These are phyloP conservation scores for Phytopythium cucurbitacearum DNA, from an alignment of 352 stramenopile species.

Conservation along the genomic window DNA sequence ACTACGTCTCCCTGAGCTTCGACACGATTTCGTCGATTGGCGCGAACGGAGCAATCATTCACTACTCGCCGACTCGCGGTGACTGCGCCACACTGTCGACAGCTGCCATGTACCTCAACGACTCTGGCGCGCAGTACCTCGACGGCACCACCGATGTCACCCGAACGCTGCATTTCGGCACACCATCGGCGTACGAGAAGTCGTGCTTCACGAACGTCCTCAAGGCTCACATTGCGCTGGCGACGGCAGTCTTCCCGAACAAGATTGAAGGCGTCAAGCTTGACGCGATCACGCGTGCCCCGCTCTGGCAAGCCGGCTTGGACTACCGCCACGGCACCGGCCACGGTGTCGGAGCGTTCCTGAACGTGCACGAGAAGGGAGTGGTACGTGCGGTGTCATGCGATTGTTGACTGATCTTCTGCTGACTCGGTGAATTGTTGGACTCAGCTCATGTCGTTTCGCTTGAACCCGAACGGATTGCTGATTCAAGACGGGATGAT, in stretches of 20 bases:
- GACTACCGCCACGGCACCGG: constrained; percentile 98
- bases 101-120: constrained; percentile 96
- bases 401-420: constrained; percentile 5
- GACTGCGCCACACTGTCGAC: constrained; percentile 86
- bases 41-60: constrained; percentile 96
- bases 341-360: constrained; percentile 95
- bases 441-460: constrained; percentile 75
- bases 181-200: constrained; percentile 90
- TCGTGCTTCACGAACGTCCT: constrained; percentile 97
- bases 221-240: constrained; percentile 96
- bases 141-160: constrained; percentile 99
- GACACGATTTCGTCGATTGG: constrained; percentile 97
- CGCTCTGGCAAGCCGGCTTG: constrained; percentile 92
- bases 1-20: constrained; percentile 94
- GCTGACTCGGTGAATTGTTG: neutral
- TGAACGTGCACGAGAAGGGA: constrained; percentile 97
- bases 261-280: constrained; percentile 94
- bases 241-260: constrained; percentile 79
- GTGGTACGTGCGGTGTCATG: constrained; percentile 27
- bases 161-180: constrained; percentile 96
- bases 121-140: constrained; percentile 98
- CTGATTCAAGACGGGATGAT: constrained; percentile 95
- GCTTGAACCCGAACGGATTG: constrained; percentile 72
- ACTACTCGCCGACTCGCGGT: constrained; percentile 86
- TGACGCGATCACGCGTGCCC: constrained; percentile 94